These are phyloP conservation scores for Microsporum canis DNA, from an alignment of 2,329 filamentous ascomycete genomes.

Conservation along the genomic window DNA sequence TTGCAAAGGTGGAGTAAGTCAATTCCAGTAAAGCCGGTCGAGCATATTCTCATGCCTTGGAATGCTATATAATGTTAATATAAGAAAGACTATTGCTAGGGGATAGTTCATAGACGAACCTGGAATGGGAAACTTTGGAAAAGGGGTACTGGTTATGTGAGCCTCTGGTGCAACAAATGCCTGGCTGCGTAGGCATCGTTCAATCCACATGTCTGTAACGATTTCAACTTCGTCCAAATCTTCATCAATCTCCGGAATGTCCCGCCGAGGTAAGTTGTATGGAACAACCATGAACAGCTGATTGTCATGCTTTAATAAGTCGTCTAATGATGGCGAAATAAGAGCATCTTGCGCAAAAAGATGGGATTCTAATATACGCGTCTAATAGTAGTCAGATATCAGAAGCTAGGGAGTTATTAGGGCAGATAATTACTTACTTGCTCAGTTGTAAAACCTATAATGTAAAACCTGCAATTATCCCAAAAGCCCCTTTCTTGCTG, in stretches of 20 bases:
- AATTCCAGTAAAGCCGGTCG: conserved; percentile 70
- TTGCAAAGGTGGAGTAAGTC: conserved; percentile 78
- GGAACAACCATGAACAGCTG: conserved; percentile 31
- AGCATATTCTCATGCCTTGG: conserved; percentile 58
- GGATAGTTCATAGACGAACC: conserved; percentile 25
- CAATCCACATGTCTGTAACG: conserved; percentile 88
- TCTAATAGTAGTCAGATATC: conserved; percentile 17
- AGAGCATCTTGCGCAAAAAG: conserved; percentile 33
- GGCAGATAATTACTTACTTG: conserved; percentile 36
- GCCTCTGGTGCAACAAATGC: conserved; percentile 55
- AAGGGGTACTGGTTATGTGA: conserved; percentile 66
- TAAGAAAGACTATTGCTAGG: not conserved
- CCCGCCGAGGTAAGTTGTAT: conserved; percentile 24
- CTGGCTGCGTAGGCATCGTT: conserved; percentile 72
- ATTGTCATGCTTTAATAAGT: conserved; percentile 23
- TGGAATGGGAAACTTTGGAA: conserved; percentile 56
- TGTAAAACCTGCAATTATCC: conserved; percentile 45
- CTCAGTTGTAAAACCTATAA: conserved; percentile 47
- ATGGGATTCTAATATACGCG: conserved; percentile 29
- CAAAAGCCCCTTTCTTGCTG: conserved; percentile 40
- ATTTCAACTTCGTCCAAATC: conserved; percentile 35
- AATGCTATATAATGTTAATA: conserved; percentile 42
- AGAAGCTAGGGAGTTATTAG: not conserved
- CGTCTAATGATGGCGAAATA: conserved; percentile 25
- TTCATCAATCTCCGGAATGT: conserved; percentile 30